These are phyloP conservation scores for Saturnispora diversa DNA, from an alignment of 805 yeast species.

Conservation along the genomic window DNA sequence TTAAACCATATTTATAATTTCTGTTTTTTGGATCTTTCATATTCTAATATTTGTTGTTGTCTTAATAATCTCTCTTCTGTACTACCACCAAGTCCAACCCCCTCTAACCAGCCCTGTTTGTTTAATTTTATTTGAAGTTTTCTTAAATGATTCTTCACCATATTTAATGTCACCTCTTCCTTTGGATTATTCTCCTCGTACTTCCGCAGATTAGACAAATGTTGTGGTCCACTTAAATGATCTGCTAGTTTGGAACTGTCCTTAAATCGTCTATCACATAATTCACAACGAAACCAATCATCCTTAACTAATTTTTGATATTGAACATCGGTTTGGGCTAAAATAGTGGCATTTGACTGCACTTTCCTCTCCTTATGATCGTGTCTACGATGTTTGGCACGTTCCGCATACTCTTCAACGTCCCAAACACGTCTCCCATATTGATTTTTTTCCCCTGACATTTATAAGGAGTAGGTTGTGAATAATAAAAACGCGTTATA, in stretches of 20 bases:
- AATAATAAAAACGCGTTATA: neutral
- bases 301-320: constrained; percentile 15
- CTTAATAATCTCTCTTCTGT: constrained; percentile 1
- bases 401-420: constrained; percentile 50
- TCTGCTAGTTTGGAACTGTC: constrained; percentile 77
- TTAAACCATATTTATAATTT: constrained; percentile 19
- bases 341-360: constrained; percentile 1
- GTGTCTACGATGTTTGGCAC: constrained; percentile 31
- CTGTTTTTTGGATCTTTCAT: neutral
- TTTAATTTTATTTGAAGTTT: constrained; percentile 5
- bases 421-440: constrained; percentile 70
- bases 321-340: neutral
- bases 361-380: constrained; percentile 4
- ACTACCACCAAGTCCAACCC: constrained; percentile 7
- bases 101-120: constrained; percentile 8
- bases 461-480: neutral
- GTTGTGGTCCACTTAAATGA: constrained; percentile 74
- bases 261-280: constrained; percentile 72
- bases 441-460: constrained; percentile 11
- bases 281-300: constrained; percentile 77
- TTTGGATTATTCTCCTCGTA: constrained; percentile 17
- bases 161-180: constrained; percentile 39
- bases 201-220: constrained; percentile 37
- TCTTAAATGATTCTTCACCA: constrained; percentile 31
- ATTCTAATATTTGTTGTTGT: constrained; percentile 3